Conservation (phyloP, 140 eudicot genomes). For the Bidens hawaiensis region DNA sequence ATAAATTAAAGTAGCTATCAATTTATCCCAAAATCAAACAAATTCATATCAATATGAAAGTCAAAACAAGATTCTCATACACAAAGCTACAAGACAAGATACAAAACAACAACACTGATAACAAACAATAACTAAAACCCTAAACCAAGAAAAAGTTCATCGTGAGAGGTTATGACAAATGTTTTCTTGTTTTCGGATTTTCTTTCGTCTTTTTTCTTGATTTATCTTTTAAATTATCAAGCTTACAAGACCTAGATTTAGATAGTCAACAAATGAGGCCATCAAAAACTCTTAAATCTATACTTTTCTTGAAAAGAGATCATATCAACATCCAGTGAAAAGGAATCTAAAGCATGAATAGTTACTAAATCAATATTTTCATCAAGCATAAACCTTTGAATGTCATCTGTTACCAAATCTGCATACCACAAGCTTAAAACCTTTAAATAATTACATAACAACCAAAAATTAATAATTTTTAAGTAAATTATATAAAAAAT, state of each 20-base stretch:
- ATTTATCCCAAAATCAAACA: slow-evolving; percentile 17
- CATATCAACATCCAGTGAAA: slow-evolving; percentile 12
- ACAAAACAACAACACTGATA: slow-evolving; percentile 21
- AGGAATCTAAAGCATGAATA: slow-evolving; percentile 18
- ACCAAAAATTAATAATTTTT: no score
- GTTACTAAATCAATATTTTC: slow-evolving; percentile 17
- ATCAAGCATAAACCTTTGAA: slow-evolving; percentile 1
- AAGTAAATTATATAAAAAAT: slow-evolving; percentile 6
- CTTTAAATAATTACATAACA: no score
- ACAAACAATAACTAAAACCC: slow-evolving; percentile 21
- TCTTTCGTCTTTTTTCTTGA: slow-evolving; percentile 25
- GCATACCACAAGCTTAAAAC: neutral
- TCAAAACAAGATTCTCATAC: slow-evolving; percentile 24
- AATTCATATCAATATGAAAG: slow-evolving; percentile 15
- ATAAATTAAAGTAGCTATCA: neutral
- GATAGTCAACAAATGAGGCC: slow-evolving; percentile 42
- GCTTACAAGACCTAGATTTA: neutral
- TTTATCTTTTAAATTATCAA: slow-evolving; percentile 8
- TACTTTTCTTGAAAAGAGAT: slow-evolving; percentile 22
- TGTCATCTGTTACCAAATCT: slow-evolving; percentile 14
- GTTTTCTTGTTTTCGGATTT: slow-evolving; percentile 16
- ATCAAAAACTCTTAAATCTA: slow-evolving; percentile 25
- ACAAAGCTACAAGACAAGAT: slow-evolving; percentile 26
- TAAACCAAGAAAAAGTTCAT: slow-evolving; percentile 27
- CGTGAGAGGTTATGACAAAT: slow-evolving; percentile 17